phyloP scores from a whole-genome alignment of 805 yeast species.

The Teunomyces aglyptinius region DNA sequence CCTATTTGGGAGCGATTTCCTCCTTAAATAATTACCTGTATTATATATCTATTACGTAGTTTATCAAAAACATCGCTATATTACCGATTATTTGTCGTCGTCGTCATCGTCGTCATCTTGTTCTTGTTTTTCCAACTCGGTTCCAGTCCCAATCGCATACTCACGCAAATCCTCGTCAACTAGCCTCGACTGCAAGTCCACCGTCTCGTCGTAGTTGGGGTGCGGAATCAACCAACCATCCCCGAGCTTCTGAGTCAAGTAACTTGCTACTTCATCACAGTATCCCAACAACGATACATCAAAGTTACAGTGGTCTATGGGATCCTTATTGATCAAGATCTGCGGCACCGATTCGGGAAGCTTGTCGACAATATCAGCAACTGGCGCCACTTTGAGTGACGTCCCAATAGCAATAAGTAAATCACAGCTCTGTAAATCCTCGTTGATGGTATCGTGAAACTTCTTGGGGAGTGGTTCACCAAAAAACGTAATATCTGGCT shows the following conservation, averaged over 20 bases:
- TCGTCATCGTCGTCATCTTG: not conserved
- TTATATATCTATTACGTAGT: not conserved
- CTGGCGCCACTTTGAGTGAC: conserved; percentile 89
- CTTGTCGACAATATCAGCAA: conserved; percentile 78
- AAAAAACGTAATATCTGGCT: conserved; percentile 91
- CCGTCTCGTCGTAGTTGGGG: conserved; percentile 15
- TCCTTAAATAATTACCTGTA: not conserved
- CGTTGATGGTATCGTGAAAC: conserved; percentile 58
- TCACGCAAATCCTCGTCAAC: conserved; percentile 13
- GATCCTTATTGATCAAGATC: conserved; percentile 73
- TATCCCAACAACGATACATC: conserved; percentile 75
- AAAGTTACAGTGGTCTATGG: conserved; percentile 72
- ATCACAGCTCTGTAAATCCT: conserved; percentile 71
- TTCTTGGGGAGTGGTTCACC: conserved; percentile 77
- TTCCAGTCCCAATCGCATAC: conserved; percentile 8
- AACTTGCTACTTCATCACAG: conserved; percentile 79
- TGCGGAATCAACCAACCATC: conserved; percentile 33
- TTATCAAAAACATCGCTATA: not conserved
- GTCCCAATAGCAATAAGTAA: conserved; percentile 84
- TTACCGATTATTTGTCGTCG: not conserved
- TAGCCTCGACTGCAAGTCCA: conserved; percentile 6
- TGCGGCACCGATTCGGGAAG: conserved; percentile 77
- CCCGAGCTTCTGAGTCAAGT: conserved; percentile 37
- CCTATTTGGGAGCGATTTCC: not conserved
- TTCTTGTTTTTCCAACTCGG: not conserved